Evolutionary conservation across 2,329 filamentous ascomycete species (phyloP).

Genomic region (Zymoseptoria brevis): DNA sequence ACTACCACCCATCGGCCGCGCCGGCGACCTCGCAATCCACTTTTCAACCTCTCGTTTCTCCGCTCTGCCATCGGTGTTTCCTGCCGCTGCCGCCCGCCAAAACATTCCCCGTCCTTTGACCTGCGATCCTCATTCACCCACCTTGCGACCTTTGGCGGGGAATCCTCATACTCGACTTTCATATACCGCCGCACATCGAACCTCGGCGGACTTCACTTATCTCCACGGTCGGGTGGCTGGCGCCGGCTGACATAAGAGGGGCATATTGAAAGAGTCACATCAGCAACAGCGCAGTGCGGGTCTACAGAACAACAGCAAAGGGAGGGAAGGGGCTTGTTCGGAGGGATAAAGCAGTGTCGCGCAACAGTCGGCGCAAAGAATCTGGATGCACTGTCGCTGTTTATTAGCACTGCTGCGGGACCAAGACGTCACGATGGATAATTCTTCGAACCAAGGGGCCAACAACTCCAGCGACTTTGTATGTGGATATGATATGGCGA

Average conservation of each 20-base stretch:
- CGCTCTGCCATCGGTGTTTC: neutral
- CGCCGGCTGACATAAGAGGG: slow-evolving; percentile 15
- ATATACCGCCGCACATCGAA: neutral
- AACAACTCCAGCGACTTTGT: slow-evolving; percentile 96
- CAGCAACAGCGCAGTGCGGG: slow-evolving; percentile 6
- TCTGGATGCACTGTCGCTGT: neutral
- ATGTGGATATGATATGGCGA: slow-evolving; percentile 38
- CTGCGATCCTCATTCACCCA: neutral
- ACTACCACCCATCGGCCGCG: neutral
- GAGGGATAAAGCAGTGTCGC: neutral
- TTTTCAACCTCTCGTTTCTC: neutral
- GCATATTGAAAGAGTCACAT: slow-evolving; percentile 4
- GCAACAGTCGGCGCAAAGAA: neutral
- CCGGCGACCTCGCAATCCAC: neutral
- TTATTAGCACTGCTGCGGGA: slow-evolving; percentile 6
- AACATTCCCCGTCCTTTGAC: neutral
- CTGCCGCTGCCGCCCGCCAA: neutral
- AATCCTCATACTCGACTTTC: neutral
- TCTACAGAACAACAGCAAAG: neutral
- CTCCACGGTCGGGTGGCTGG: neutral
- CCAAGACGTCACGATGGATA: slow-evolving; percentile 34
- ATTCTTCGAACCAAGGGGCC: slow-evolving; percentile 39
- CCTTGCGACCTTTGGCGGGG: slow-evolving; percentile 1
- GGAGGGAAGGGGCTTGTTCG: neutral
- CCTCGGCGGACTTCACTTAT: neutral